Evolutionary conservation across 345 rosid species (phyloP), one percentile per base, ranked within the genome.

Genomic region (Moricandia arvensis): DNA sequence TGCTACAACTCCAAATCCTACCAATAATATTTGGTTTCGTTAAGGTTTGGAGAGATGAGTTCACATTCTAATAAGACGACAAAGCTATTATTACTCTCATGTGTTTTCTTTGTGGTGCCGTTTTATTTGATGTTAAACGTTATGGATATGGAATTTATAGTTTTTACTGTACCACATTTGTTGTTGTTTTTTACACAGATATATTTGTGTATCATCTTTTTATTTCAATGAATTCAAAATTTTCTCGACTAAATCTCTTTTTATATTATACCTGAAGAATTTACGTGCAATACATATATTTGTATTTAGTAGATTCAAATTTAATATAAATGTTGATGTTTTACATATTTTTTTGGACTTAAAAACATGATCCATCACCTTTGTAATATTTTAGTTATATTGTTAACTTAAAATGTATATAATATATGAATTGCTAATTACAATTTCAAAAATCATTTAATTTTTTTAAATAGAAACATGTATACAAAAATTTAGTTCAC

Each of bases 21-120:
- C 68, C 54, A 49, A 24, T 2, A 68, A 59, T 27, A 8, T 27
- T 0, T 75, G 79, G 69, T 75, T 60, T 4, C 45, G 3, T 15
- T 16, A 75, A 9, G 10, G 18, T 31, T 16, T 27, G 5, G 53
- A 59, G 11, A 0, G 10, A 47, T 18, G 21, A 18, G 63, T 59
- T 59, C 63, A 27, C 62, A 6, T 55, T 55, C 0, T 11, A 7
- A 9, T 24, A 0, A 55, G 53, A 47, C 53, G 60, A 21, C 30
- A 55, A 4, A 55, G 29, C 59, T 54, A 8, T 8, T 18, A 47
- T 47, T 47, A 47, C 53, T 47, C 53, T 47, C 18, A n/a, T 16
- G 17, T 47, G 53, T n/a, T 47, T 47, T 47, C 53, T n/a, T n/a
- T n/a, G 53, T 47, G 53, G 5, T 47, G 53, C 53, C 17, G 8